Base-by-base conservation (phyloP, 2,329 filamentous ascomycete species). In the Neofusicoccum laricinum region DNA sequence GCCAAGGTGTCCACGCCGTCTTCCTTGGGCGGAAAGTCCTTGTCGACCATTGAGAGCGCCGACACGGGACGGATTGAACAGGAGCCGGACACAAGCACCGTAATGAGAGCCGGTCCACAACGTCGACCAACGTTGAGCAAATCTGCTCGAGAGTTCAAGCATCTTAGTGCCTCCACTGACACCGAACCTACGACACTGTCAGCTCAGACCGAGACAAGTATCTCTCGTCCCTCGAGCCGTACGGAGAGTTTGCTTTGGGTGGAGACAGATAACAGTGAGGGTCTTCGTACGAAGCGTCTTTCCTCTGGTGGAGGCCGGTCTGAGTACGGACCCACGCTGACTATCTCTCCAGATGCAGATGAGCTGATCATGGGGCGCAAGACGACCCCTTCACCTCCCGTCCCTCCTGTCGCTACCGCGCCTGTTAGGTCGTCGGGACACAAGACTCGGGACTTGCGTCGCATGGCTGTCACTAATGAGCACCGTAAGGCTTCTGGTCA, bases 21-120 rank as follows among this genome's bases (percentile, higher is more conserved):
- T 14, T 25, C 61, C 4, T 14, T 55, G 15, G 61, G 50, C 11
- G 25, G 55, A 17, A 59, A 45, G 14, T 63, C 61, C 5, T 30
- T 63, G 49, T 63, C 61, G 2, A 63, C 49, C n/a, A 63, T 63
- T 21, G 48, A 63, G 48, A 53, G 50, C 48, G 61, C 19, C 17
- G 61, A 63, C 32, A 55, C 61, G 17, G 48, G 49, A 10, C 25
- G 38, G 12, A 34, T 46, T 17, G 61, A 63, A 3, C 48, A 55
- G 2, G 61, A 36, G 4, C 25, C 38, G 4, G 49, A 53, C 12
- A 46, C 61, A 17, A 63, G 12, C 49, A 63, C 61, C 12, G 40
- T 63, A 12, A 48, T 63, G 61, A 63, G 61, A n/a, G 19, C 25
- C 7, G 61, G 61, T 11, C 49, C 61, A 17, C 61, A 55, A 25